phyloP scores from a whole-genome alignment of 1,139 yeast genomes.

The Nakaseomyces delphensis region DNA sequence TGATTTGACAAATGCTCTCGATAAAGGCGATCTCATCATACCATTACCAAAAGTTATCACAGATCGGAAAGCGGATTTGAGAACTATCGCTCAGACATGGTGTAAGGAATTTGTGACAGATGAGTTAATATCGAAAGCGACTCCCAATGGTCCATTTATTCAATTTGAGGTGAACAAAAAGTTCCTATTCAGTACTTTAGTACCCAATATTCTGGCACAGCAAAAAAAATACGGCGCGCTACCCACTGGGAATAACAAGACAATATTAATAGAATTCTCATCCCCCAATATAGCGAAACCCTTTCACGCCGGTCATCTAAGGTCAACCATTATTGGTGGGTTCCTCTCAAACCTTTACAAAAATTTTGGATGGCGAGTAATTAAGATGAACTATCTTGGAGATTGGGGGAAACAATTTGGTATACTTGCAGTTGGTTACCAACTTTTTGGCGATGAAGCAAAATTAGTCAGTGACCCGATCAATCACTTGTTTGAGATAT shows the following conservation, averaged over 20 bases:
- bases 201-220: constrained; percentile 61
- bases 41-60: constrained; percentile 6
- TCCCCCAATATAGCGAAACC: constrained; percentile 99
- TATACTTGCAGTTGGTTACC: constrained; percentile 84
- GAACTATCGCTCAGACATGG: constrained; percentile 78
- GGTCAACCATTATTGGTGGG: constrained; percentile 97
- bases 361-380: constrained; percentile 81
- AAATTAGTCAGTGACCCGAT: constrained; percentile 70
- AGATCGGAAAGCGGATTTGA: constrained; percentile 31
- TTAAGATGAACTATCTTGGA: constrained; percentile 87
- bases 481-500: constrained; percentile 89
- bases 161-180: constrained; percentile 75
- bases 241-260: constrained; percentile 68
- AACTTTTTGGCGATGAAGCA: constrained; percentile 74
- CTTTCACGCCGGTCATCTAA: constrained; percentile 97
- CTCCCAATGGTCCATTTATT: constrained; percentile 82
- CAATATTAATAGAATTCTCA: constrained; percentile 76
- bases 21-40: constrained; percentile 7
- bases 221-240: constrained; percentile 59
- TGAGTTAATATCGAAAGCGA: constrained; percentile 56
- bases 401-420: constrained; percentile 99
- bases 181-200: constrained; percentile 56
- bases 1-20: constrained; percentile 1
- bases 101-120: constrained; percentile 59
- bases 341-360: constrained; percentile 85